A percentile compares a stretch with the other conserved stretches of the same genome.
Evolutionary conservation across 2,329 filamentous ascomycete genomes (phyloP).

Genomic region (Escovopsis sp.): DNA sequence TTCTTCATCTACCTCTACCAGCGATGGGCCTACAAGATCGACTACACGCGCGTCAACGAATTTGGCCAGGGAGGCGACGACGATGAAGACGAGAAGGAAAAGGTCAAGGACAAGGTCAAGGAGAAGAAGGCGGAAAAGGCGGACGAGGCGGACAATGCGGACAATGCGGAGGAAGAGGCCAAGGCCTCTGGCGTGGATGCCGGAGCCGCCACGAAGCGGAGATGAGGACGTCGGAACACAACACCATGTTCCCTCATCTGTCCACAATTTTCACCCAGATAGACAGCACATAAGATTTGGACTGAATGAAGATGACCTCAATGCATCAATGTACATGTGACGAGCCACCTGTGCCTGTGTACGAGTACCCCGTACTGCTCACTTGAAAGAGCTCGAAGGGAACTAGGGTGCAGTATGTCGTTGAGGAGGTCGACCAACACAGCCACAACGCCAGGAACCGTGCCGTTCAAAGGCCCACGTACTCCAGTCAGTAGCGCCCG

Average conservation of each 20-base stretch:
- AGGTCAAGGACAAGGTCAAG: slow-evolving; percentile 18
- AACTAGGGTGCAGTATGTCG: too few relatives aligned
- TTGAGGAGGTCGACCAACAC: background rate
- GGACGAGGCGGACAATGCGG: too few relatives aligned
- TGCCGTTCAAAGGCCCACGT: background rate
- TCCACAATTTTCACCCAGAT: too few relatives aligned
- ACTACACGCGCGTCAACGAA: slow-evolving; percentile 88
- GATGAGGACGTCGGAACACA: slow-evolving; percentile 12
- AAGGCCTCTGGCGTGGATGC: slow-evolving; percentile 37
- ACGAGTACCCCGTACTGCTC: too few relatives aligned
- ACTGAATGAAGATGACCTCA: too few relatives aligned
- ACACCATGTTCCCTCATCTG: background rate
- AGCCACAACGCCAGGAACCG: background rate
- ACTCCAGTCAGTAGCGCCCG: background rate
- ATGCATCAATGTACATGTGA: too few relatives aligned
- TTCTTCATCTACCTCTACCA: slow-evolving; percentile 98
- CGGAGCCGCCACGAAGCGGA: slow-evolving; percentile 29
- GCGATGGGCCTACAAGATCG: slow-evolving; percentile 79
- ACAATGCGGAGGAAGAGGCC: slow-evolving; percentile 16
- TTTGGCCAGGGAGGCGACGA: slow-evolving; percentile 98
- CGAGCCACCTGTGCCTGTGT: too few relatives aligned
- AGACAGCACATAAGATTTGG: too few relatives aligned
- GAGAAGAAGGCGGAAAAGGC: slow-evolving; percentile 20
- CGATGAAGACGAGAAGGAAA: slow-evolving; percentile 36
- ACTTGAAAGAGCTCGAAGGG: too few relatives aligned